A percentile compares a stretch with the other conserved stretches of the same genome.
Evolutionary conservation across 1,139 yeast species (phyloP).

Genomic region (Suhomyces wounanorum): DNA sequence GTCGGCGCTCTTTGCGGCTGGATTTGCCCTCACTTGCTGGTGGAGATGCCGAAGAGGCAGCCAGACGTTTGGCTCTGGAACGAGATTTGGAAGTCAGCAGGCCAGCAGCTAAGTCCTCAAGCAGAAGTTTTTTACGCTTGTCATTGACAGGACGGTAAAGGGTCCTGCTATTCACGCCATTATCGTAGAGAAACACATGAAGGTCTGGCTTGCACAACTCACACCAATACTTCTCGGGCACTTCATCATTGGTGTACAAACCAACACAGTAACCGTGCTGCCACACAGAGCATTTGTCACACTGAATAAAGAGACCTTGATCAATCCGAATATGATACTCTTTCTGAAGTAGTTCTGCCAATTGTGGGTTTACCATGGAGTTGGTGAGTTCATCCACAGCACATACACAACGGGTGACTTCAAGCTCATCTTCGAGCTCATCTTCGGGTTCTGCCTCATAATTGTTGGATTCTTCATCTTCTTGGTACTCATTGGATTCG

Average conservation of each 20-base stretch:
- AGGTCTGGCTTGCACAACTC: slow-evolving; percentile 84
- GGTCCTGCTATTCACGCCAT: slow-evolving; percentile 39
- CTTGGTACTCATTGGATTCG: slow-evolving; percentile 17
- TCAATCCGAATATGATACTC: slow-evolving; percentile 68
- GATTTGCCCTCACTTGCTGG: slow-evolving; percentile 26
- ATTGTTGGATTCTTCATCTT: slow-evolving; percentile 24
- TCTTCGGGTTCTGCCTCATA: slow-evolving; percentile 31
- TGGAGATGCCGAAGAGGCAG: slow-evolving; percentile 14
- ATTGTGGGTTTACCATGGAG: slow-evolving; percentile 36
- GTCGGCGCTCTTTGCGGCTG: slow-evolving; percentile 36
- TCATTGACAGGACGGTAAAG: slow-evolving; percentile 52
- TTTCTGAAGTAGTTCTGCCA: slow-evolving; percentile 45
- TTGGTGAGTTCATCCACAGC: slow-evolving; percentile 67
- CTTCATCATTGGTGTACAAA: slow-evolving; percentile 65
- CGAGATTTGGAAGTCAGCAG: slow-evolving; percentile 18
- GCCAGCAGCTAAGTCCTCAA: slow-evolving; percentile 19
- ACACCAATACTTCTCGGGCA: slow-evolving; percentile 93
- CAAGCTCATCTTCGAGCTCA: slow-evolving; percentile 54
- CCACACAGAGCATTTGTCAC: slow-evolving; percentile 94
- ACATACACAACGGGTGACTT: slow-evolving; percentile 88
- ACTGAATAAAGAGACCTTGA: slow-evolving; percentile 79
- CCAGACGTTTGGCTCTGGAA: slow-evolving; percentile 19
- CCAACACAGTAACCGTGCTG: slow-evolving; percentile 98
- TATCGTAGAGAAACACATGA: slow-evolving; percentile 53
- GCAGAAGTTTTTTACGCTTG: slow-evolving; percentile 47